These are phyloP conservation scores for Excoecaria cochinchinensis DNA, from an alignment of 345 rosid species.

Conservation along the genomic window DNA sequence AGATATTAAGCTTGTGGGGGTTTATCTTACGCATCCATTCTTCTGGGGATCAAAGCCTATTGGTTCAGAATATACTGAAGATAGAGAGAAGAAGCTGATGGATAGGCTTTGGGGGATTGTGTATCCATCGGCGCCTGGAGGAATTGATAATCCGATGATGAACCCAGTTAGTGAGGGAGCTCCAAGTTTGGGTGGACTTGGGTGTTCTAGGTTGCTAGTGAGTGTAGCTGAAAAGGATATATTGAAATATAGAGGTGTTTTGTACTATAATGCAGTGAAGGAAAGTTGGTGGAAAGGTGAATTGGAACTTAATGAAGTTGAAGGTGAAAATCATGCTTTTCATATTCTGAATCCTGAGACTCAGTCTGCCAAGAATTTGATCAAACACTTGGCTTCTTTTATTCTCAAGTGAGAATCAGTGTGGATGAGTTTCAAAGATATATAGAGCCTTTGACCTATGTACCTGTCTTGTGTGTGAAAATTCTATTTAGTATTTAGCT, in stretches of 20 bases:
- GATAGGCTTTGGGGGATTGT: neutral
- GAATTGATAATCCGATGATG: constrained; percentile 24
- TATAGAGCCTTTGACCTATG: no score
- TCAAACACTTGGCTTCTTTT: neutral
- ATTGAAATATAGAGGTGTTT: constrained; percentile 27
- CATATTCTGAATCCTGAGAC: constrained; percentile 13
- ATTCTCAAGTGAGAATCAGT: no score
- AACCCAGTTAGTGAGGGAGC: constrained; percentile 26
- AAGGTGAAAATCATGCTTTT: constrained; percentile 38
- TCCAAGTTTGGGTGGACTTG: constrained; percentile 28
- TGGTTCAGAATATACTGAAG: constrained; percentile 28
- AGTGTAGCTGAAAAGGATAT: constrained; percentile 34
- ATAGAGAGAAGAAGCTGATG: constrained; percentile 11
- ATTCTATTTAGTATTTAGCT: no score
- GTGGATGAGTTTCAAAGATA: no score
- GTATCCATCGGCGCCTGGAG: constrained; percentile 26
- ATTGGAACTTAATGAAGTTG: constrained; percentile 28
- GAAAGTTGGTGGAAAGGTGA: constrained; percentile 36
- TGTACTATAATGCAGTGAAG: constrained; percentile 22
- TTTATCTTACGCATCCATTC: constrained; percentile 39
- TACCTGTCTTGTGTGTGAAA: no score
- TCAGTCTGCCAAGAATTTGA: neutral
- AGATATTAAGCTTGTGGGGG: constrained; percentile 32
- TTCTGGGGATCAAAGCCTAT: constrained; percentile 51
- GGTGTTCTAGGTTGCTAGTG: constrained; percentile 27